Evolutionary conservation across 2,329 filamentous ascomycete species (phyloP).

Genomic region (Monilinia laxa): DNA sequence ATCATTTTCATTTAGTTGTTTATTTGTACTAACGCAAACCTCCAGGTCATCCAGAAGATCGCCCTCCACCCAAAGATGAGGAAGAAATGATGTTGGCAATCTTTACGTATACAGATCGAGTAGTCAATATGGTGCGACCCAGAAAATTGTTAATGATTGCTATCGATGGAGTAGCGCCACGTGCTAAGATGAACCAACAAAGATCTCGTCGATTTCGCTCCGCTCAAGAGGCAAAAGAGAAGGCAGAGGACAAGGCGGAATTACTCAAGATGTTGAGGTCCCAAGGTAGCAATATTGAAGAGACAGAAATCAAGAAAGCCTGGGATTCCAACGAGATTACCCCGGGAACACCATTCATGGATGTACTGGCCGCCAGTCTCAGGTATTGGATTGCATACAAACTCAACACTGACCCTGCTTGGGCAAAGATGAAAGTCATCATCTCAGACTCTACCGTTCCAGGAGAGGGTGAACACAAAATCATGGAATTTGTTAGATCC

Average conservation of each 20-base stretch:
- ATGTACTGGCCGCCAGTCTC: constrained; percentile 83
- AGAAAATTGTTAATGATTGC: constrained; percentile 97
- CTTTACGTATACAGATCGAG: constrained; percentile 97
- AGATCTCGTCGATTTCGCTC: constrained; percentile 92
- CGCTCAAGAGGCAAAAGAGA: constrained; percentile 90
- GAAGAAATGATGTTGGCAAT: constrained; percentile 99
- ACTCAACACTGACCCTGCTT: constrained; percentile 91
- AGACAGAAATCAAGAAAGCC: constrained; percentile 75
- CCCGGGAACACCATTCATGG: constrained; percentile 98
- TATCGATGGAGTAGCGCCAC: constrained; percentile 94
- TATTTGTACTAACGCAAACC: not conserved
- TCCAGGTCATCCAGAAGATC: constrained; percentile 77
- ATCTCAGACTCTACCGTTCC: constrained; percentile 98
- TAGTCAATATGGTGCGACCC: constrained; percentile 97
- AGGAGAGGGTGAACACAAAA: constrained; percentile 98
- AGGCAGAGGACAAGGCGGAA: constrained; percentile 86
- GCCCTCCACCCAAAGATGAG: constrained; percentile 85
- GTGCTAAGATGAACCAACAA: constrained; percentile 99
- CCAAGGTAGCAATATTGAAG: constrained; percentile 64
- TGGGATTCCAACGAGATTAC: constrained; percentile 90
- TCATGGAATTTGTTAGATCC: constrained; percentile 96
- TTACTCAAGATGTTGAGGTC: constrained; percentile 80
- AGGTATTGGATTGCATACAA: constrained; percentile 98
- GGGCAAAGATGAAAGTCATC: constrained; percentile 95
- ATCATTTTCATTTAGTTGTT: not conserved